Percentiles rank a stretch among this genome's conserved stretches.
phyloP scores from a whole-genome alignment of 1,284 basidiomycete genomes.

The Fomitopsis betulina region DNA sequence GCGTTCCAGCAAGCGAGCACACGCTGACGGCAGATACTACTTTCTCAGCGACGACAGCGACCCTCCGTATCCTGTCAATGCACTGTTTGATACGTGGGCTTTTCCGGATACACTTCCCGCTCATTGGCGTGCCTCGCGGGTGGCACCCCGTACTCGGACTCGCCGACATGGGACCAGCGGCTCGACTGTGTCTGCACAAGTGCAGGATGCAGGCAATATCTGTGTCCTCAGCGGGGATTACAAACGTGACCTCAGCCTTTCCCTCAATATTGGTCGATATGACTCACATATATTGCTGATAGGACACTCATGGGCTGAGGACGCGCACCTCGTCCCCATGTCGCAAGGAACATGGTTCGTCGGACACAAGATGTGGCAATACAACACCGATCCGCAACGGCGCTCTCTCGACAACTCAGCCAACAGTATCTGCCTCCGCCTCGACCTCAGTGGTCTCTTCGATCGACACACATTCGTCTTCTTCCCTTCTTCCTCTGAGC shows the following conservation, averaged over 20 bases:
- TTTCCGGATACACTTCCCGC: neutral
- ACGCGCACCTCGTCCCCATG: neutral
- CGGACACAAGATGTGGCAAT: neutral
- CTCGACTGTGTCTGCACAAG: neutral
- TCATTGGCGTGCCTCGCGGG: neutral
- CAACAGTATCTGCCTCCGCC: neutral
- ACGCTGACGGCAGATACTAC: neutral
- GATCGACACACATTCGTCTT: neutral
- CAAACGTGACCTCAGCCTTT: neutral
- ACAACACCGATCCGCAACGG: neutral
- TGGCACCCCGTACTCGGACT: neutral
- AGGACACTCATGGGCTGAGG: neutral
- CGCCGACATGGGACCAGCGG: neutral
- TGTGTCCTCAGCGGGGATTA: neutral
- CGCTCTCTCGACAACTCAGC: neutral
- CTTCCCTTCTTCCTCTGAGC: neutral
- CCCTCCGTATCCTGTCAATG: neutral
- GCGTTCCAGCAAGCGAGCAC: neutral
- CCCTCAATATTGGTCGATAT: neutral
- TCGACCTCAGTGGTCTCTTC: neutral
- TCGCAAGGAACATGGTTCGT: neutral
- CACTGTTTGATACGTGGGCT: neutral
- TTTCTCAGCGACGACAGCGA: neutral
- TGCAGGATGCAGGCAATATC: neutral
- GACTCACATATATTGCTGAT: neutral